phyloP scores from a whole-genome alignment of 345 rosid species.

The Ricinus communis region DNA sequence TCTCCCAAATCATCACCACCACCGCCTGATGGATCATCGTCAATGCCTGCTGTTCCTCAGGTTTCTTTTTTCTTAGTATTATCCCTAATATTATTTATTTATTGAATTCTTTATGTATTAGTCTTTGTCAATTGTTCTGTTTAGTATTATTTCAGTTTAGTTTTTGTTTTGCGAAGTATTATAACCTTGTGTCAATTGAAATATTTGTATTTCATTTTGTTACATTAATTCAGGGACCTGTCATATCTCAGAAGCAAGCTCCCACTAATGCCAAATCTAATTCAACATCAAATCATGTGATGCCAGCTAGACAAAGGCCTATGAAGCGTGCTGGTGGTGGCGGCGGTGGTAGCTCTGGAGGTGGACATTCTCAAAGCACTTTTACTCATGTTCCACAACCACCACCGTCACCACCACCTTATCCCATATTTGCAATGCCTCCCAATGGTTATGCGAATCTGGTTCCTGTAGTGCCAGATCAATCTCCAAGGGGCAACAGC shows the following conservation, averaged over 20 bases:
- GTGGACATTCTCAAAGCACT: slow-evolving; percentile 31
- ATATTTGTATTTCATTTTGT: not conserved
- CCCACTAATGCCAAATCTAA: slow-evolving; percentile 36
- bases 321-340: slow-evolving; percentile 37
- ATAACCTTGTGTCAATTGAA: not conserved
- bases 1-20: slow-evolving; percentile 38
- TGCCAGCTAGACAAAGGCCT: slow-evolving; percentile 36
- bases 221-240: slow-evolving; percentile 30
- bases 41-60: slow-evolving; percentile 42
- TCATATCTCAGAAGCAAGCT: slow-evolving; percentile 35
- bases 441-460: slow-evolving; percentile 36
- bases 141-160: too few relatives aligned
- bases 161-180: not conserved
- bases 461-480: slow-evolving; percentile 34
- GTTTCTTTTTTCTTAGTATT: slow-evolving; percentile 22
- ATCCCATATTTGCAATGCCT: slow-evolving; percentile 31
- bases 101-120: not conserved
- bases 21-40: slow-evolving; percentile 41
- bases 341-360: slow-evolving; percentile 25
- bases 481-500: slow-evolving; percentile 35
- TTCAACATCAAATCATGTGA: slow-evolving; percentile 29
- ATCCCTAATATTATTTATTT: slow-evolving; percentile 2
- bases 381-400: slow-evolving; percentile 32
- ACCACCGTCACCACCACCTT: slow-evolving; percentile 48
- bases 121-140: too few relatives aligned